phyloP scores from a whole-genome alignment of 2,329 filamentous ascomycete genomes.

The Purpureocillium takamizusanense region DNA sequence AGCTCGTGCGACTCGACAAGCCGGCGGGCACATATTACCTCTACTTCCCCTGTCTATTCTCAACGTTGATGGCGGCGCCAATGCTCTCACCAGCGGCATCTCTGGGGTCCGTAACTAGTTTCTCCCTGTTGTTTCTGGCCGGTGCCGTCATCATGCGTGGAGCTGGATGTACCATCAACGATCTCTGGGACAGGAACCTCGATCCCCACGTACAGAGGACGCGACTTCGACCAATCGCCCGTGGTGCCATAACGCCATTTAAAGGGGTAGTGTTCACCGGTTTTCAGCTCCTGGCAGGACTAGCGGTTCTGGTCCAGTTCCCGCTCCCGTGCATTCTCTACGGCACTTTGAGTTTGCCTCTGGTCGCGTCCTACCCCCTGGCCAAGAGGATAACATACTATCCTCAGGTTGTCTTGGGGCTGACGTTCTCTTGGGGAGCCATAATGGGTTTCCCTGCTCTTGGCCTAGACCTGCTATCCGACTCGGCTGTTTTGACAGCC shows the following conservation, averaged over 20 bases:
- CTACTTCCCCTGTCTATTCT: constrained; percentile 79
- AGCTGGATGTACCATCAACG: constrained; percentile 82
- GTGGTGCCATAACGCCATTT: constrained; percentile 64
- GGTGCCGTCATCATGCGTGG: constrained; percentile 81
- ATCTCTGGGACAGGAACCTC: constrained; percentile 82
- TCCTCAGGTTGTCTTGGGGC: constrained; percentile 71
- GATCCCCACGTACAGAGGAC: constrained; percentile 74
- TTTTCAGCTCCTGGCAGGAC: constrained; percentile 61
- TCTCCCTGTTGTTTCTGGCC: constrained; percentile 60
- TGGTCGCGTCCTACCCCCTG: constrained; percentile 71
- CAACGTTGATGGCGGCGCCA: constrained; percentile 69
- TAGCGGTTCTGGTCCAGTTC: constrained; percentile 69
- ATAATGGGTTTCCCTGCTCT: constrained; percentile 82
- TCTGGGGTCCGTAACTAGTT: constrained; percentile 53
- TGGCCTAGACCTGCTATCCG: constrained; percentile 63
- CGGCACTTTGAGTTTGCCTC: constrained; percentile 62
- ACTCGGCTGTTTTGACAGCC: constrained; percentile 52
- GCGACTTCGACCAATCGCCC: constrained; percentile 69
- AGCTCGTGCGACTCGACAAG: constrained; percentile 73
- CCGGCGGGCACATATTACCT: constrained; percentile 77
- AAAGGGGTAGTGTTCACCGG: constrained; percentile 68
- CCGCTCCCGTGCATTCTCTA: constrained; percentile 67
- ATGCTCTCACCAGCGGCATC: constrained; percentile 52
- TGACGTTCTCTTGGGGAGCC: constrained; percentile 85
- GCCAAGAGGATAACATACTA: constrained; percentile 84